Conservation (phyloP, 768 basidiomycete species). For the Amanita subjunquillea region DNA sequence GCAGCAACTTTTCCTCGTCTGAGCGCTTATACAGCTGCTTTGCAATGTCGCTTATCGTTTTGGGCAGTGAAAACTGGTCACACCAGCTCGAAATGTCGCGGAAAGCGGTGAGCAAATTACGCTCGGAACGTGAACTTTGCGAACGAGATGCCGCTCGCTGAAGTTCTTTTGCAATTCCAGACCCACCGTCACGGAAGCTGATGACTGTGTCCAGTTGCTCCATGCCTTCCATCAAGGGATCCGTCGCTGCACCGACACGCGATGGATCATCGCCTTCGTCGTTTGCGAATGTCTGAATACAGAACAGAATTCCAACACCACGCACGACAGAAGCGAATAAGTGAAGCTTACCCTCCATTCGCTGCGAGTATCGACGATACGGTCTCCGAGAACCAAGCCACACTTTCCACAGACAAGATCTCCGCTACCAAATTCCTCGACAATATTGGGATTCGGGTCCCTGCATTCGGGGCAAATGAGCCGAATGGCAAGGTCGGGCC, state of each 20-base stretch:
- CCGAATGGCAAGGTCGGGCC: slow-evolving; percentile 78
- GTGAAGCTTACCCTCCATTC: slow-evolving; percentile 85
- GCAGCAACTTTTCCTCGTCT: slow-evolving; percentile 88
- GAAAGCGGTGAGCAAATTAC: slow-evolving; percentile 82
- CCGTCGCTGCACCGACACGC: slow-evolving; percentile 95
- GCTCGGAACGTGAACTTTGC: slow-evolving; percentile 69
- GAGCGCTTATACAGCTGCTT: slow-evolving; percentile 97
- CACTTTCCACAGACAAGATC: slow-evolving; percentile 94
- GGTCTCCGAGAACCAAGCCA: slow-evolving; percentile 91
- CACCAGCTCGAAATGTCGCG: slow-evolving; percentile 90
- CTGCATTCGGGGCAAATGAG: slow-evolving; percentile 94
- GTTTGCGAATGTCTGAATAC: slow-evolving; percentile 86
- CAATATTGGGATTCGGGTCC: slow-evolving; percentile 87
- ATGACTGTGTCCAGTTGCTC: slow-evolving; percentile 94
- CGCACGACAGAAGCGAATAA: slow-evolving; percentile 7
- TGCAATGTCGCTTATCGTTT: slow-evolving; percentile 90
- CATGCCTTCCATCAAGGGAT: slow-evolving; percentile 88
- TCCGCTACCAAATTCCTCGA: slow-evolving; percentile 96
- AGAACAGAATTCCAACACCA: background rate
- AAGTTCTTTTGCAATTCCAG: slow-evolving; percentile 84
- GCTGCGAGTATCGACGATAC: slow-evolving; percentile 94
- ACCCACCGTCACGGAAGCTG: slow-evolving; percentile 90
- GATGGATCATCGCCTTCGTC: slow-evolving; percentile 99
- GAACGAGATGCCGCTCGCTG: slow-evolving; percentile 86
- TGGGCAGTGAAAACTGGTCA: slow-evolving; percentile 89